Base-by-base conservation (phyloP, 306 rosid species). In the Casuarina equisetifolia region DNA sequence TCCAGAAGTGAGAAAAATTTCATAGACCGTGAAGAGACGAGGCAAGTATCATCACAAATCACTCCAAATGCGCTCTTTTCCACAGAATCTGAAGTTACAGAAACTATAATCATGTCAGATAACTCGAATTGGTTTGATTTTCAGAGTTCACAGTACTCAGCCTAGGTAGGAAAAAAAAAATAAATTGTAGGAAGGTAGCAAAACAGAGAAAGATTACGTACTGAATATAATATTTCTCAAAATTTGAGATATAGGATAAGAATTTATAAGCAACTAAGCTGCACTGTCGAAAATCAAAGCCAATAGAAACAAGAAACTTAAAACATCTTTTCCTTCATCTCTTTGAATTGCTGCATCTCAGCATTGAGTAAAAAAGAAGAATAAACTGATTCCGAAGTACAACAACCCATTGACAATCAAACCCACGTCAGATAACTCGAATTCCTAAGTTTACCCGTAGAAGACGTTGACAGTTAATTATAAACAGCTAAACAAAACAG, bases 71-170 rank as follows among this genome's bases (percentile, higher is more conserved):
- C 74, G 32, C 76, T 85, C 73, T 77, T 59, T 62, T 61, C 78
- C 53, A 40, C 52, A 17, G 76, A 80, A 63, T 74, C 91, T 85
- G 85, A 72, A 83, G 72, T 57, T 10, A 69, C 46, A 49, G 32
- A 9, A 39, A 40, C 20, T 54, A 25, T 9, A 7, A 58, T 54
- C 32, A 25, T 9, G 32, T 25, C 32, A 25, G 32, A 25, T 25
- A 25, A 25, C 32, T 25, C 32, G 32, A 25, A 25, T 25, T 25
- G 32, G 1, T 25, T 25, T 25, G 32, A 25, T 25, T 25, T 25
- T 25, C 32, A 25, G 32, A 25, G 32, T 25, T 25, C 32, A 25
- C 32, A 25, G 32, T 1, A 25, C 32, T 25, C 32, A 25, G 32
- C 32, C 32, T 25, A 25, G 32, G 17, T 7, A 66, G 15, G 1